Percentiles rank a stretch among this genome's conserved stretches.
phyloP scores from a whole-genome alignment of 129 eudicot genomes.

The Flaveria brownii region DNA sequence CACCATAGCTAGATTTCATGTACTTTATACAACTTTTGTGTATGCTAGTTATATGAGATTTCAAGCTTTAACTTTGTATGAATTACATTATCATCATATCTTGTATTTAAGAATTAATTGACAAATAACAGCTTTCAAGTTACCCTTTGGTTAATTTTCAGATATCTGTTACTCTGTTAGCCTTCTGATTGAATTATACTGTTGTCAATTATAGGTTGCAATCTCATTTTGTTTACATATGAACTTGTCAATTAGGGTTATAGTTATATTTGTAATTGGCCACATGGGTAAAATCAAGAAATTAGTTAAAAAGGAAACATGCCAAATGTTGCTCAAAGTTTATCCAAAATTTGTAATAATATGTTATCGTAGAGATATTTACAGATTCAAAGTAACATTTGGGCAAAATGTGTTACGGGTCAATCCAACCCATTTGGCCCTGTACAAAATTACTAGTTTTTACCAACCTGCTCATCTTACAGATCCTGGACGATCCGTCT shows the following conservation, averaged over 20 bases:
- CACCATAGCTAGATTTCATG: background rate
- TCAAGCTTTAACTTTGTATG: slow-evolving; percentile 18
- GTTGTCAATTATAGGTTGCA: slow-evolving; percentile 1
- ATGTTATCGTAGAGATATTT: background rate
- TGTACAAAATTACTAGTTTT: background rate
- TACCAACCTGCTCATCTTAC: slow-evolving; percentile 16
- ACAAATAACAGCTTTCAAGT: background rate
- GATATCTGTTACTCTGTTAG: slow-evolving; percentile 4
- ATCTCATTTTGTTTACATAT: background rate
- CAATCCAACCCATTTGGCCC: background rate
- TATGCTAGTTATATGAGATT: slow-evolving; percentile 5
- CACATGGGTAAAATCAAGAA: background rate
- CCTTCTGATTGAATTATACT: background rate
- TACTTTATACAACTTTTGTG: slow-evolving; percentile 1
- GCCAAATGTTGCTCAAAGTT: background rate
- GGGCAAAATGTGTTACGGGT: background rate
- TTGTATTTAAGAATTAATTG: background rate
- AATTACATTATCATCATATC: background rate
- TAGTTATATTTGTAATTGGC: background rate
- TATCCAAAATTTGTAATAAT: background rate
- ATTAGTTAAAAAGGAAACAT: background rate
- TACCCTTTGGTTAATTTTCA: background rate
- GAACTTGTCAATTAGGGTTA: background rate
- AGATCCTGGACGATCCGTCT: slow-evolving; percentile 96
- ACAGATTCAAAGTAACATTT: background rate